Percentiles rank a stretch among this genome's conserved stretches.
These are phyloP conservation scores for Boletus austroedulis DNA, from an alignment of 1,284 basidiomycete species.

Conservation along the genomic window DNA sequence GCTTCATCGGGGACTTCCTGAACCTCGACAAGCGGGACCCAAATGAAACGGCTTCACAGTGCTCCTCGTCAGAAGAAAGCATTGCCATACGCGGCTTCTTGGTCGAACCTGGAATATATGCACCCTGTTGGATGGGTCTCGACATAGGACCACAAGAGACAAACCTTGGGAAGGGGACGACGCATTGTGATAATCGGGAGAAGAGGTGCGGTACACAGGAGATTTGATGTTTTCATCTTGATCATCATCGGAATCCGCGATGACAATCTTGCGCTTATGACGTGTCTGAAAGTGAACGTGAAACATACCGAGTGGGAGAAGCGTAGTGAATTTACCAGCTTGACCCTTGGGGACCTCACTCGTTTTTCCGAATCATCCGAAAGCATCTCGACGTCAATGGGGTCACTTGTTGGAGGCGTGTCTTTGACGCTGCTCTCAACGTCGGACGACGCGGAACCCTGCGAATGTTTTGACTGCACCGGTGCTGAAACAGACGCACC, in stretches of 20 bases:
- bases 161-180: constrained; percentile 32
- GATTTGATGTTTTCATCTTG: constrained; percentile 38
- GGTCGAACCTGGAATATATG: constrained; percentile 30
- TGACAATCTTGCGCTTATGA: constrained; percentile 65
- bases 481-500: constrained; percentile 39
- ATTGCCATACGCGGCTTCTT: constrained; percentile 55
- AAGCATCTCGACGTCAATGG: constrained; percentile 70
- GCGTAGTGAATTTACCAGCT: constrained; percentile 13
- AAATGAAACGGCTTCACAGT: constrained; percentile 46
- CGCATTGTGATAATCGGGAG: constrained; percentile 22
- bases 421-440: constrained; percentile 46
- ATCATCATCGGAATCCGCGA: constrained; percentile 69
- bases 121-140: constrained; percentile 10
- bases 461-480: constrained; percentile 28
- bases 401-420: constrained; percentile 73
- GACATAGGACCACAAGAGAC: constrained; percentile 19
- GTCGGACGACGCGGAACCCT: constrained; percentile 48
- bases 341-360: constrained; percentile 28
- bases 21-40: constrained; percentile 59
- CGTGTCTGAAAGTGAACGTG: constrained; percentile 27
- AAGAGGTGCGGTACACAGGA: constrained; percentile 27
- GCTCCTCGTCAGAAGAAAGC: constrained; percentile 44
- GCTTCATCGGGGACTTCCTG: constrained; percentile 58
- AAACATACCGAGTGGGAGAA: constrained; percentile 1
- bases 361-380: constrained; percentile 47